Evolutionary conservation across 2,329 filamentous ascomycete species (phyloP), one percentile per base, ranked within the genome.

Genomic region (Nemania sp.): DNA sequence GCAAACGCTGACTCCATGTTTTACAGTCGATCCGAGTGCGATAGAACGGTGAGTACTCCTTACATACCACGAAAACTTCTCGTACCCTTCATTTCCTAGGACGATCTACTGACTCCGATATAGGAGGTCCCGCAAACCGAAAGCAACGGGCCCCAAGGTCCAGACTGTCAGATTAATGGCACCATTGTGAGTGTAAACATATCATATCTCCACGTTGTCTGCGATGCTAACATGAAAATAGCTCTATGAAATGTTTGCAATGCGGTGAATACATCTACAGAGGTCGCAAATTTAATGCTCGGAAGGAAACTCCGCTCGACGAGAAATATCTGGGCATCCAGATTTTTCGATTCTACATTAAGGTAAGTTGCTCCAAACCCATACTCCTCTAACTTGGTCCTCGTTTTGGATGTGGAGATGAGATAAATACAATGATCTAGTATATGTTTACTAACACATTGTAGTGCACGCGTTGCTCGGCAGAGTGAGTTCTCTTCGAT

Each of bases 241-340:
- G 64, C 52, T 70, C 67, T 46, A 72, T 74, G 69, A 77, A 78
- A 37, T 82, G 80, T 66, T 77, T 76, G 2, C 76, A 75, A 0
- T 83, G 81, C 62, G 81, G 80, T 62, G 70, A 96, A 77, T 97
- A 89, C 79, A 95, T 96, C 72, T 94, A 96, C 81, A 91, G 92
- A 69, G 93, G 93, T 0, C 87, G 93, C 62, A 98, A 97, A 72
- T 98, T 98, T 83, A 98, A 98, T 77, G 90, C 92, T 2, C 85
- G 91, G 37, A 99, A 99, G 73, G 92, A 97, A 73, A 97, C 90
- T 0, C 92, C 91, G 0, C 87, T 86, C 0, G 90, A 95, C 18
- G 90, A 97, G 70, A 90, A 89, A 68, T 99, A 99, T 78, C 86
- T 97, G 48, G 85, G 85, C 51, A 96, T 98, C 64, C 86, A 91